Evolutionary conservation across 306 rosid genomes (phyloP).

Genomic region (Fagus sylvatica): DNA sequence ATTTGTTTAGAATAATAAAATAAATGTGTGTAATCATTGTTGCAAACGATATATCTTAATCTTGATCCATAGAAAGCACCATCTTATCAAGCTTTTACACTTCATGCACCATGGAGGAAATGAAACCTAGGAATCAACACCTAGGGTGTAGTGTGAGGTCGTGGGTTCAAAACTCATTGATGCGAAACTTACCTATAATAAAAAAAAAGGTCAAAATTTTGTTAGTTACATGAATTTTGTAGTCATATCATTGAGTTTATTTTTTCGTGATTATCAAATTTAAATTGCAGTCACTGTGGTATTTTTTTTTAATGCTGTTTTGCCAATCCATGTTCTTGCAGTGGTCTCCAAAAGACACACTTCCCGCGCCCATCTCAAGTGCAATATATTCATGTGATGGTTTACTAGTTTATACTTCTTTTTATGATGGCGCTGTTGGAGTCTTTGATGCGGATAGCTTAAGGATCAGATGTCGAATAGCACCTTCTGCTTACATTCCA

Average conservation of each 20-base stretch:
- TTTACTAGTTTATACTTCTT: constrained; percentile 32
- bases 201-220: not conserved
- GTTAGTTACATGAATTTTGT: not conserved
- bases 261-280: not conserved
- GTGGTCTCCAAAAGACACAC: constrained; percentile 46
- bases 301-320: not conserved
- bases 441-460: constrained; percentile 44
- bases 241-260: not conserved
- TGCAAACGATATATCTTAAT: no score
- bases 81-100: no score
- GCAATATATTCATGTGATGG: constrained; percentile 52
- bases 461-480: constrained; percentile 42
- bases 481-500: constrained; percentile 42
- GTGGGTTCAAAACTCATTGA: no score
- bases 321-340: constrained; percentile 15
- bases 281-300: not conserved
- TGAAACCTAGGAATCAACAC: no score
- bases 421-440: constrained; percentile 44
- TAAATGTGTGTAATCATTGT: no score
- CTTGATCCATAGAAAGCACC: no score
- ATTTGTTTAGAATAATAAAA: no score
- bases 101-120: no score
- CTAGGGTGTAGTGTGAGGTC: no score
- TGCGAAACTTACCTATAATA: no score
- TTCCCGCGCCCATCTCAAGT: constrained; percentile 39